These are phyloP conservation scores for Volvox carteri DNA, from an alignment of 163 green algal species.

Conservation along the genomic window DNA sequence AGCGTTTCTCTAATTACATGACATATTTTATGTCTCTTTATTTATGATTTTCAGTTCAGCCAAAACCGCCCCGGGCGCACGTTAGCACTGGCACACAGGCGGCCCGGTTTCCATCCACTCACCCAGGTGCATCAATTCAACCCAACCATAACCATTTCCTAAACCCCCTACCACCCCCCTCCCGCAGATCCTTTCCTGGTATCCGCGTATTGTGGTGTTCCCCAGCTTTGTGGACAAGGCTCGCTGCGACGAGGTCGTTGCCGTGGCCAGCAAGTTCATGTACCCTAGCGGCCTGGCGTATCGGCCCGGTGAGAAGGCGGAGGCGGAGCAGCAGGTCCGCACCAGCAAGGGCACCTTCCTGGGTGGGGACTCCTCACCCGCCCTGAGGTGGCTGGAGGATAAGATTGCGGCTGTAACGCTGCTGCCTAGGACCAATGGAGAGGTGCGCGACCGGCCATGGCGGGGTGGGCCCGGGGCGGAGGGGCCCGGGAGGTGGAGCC, in stretches of 20 bases:
- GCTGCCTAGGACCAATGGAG: constrained; percentile 62
- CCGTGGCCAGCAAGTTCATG: constrained; percentile 56
- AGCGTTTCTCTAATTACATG: no score
- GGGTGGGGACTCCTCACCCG: constrained; percentile 15
- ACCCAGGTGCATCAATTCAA: no score
- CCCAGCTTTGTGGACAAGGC: constrained; percentile 61
- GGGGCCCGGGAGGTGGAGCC: no score
- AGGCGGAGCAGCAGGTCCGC: constrained; percentile 58
- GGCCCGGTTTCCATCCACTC: no score
- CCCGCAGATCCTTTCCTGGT: constrained; percentile 63
- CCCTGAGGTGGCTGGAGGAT: constrained; percentile 67
- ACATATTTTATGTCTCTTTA: no score
- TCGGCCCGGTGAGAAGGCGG: constrained; percentile 54
- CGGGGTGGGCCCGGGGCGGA: no score
- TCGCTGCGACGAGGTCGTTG: constrained; percentile 54
- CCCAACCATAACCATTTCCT: no score
- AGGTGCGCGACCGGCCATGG: constrained; percentile 52
- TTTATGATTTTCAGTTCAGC: no score
- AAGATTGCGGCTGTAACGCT: constrained; percentile 70
- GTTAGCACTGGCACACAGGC: no score
- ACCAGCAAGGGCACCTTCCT: constrained; percentile 64
- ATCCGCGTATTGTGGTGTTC: constrained; percentile 65
- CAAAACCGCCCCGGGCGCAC: no score
- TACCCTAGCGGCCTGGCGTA: constrained; percentile 66
- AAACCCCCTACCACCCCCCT: no score